phyloP scores from a whole-genome alignment of 441 rosid genomes.

The Erysimum cheiri region DNA sequence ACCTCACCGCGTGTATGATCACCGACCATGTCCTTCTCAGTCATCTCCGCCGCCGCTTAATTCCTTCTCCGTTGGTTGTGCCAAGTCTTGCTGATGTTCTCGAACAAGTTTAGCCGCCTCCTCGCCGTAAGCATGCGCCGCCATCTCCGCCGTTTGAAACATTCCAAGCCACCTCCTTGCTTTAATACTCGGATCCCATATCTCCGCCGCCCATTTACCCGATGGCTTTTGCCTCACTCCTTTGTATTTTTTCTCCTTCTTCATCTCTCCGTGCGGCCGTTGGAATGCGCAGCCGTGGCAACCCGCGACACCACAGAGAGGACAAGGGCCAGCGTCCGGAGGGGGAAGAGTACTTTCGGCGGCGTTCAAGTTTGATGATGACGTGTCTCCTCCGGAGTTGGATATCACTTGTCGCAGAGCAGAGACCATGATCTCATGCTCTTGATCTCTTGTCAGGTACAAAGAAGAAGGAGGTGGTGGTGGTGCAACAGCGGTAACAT shows the following conservation, averaged over 20 bases:
- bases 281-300: constrained; percentile 31
- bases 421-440: constrained; percentile 29
- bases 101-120: constrained; percentile 50
- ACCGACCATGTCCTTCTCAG: background rate
- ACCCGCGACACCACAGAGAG: constrained; percentile 26
- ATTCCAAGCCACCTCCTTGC: constrained; percentile 73
- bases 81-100: constrained; percentile 10
- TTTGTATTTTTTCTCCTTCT: constrained; percentile 28
- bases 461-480: constrained; percentile 6
- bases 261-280: background rate
- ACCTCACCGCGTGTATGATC: background rate
- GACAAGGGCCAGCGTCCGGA: constrained; percentile 33
- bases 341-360: constrained; percentile 3
- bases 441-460: constrained; percentile 31
- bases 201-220: constrained; percentile 89
- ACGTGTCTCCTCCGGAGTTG: constrained; percentile 6
- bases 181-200: constrained; percentile 73
- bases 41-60: constrained; percentile 1
- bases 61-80: constrained; percentile 2
- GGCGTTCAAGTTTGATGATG: constrained; percentile 4
- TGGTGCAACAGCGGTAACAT: background rate
- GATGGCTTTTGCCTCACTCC: constrained; percentile 87
- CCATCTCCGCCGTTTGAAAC: constrained; percentile 79
- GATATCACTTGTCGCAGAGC: constrained; percentile 34
- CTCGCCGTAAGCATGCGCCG: constrained; percentile 72